These are phyloP conservation scores for Fusarium armeniacum DNA, from an alignment of 2,329 filamentous ascomycete genomes.

Conservation along the genomic window DNA sequence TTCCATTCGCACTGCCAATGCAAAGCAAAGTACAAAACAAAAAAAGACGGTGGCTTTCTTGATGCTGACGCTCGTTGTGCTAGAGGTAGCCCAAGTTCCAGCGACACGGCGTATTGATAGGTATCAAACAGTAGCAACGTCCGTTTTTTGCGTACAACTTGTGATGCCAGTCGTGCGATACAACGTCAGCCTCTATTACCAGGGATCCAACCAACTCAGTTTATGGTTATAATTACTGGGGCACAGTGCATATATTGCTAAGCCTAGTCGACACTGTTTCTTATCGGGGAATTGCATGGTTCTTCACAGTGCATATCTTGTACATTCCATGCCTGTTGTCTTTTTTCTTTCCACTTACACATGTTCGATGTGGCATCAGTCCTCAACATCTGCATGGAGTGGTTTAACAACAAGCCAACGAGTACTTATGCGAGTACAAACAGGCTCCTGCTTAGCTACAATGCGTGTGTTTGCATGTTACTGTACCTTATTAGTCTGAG, in stretches of 20 bases:
- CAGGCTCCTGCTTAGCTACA: neutral
- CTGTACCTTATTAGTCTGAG: neutral
- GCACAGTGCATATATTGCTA: slow-evolving; percentile 18
- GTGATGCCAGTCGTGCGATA: slow-evolving; percentile 37
- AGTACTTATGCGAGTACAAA: neutral
- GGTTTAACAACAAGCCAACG: neutral
- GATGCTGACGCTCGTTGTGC: slow-evolving; percentile 22
- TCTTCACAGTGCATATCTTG: slow-evolving; percentile 20
- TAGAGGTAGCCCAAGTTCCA: slow-evolving; percentile 2
- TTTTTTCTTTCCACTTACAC: neutral
- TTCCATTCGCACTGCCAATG: slow-evolving; percentile 35
- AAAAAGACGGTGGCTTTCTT: slow-evolving; percentile 4
- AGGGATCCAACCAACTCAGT: slow-evolving; percentile 20
- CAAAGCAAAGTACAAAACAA: slow-evolving; percentile 5
- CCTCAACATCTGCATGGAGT: neutral
- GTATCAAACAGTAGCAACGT: slow-evolving; percentile 14
- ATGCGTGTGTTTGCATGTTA: neutral
- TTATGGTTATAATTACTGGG: slow-evolving; percentile 33
- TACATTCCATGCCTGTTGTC: neutral
- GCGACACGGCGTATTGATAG: slow-evolving; percentile 20
- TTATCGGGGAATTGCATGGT: fast-evolving
- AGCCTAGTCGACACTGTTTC: neutral
- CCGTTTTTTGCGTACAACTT: slow-evolving; percentile 27
- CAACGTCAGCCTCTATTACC: slow-evolving; percentile 32
- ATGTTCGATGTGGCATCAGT: neutral